These are phyloP conservation scores for Camptophora hylomeconis DNA, from an alignment of 2,329 filamentous ascomycete genomes.

Conservation along the genomic window DNA sequence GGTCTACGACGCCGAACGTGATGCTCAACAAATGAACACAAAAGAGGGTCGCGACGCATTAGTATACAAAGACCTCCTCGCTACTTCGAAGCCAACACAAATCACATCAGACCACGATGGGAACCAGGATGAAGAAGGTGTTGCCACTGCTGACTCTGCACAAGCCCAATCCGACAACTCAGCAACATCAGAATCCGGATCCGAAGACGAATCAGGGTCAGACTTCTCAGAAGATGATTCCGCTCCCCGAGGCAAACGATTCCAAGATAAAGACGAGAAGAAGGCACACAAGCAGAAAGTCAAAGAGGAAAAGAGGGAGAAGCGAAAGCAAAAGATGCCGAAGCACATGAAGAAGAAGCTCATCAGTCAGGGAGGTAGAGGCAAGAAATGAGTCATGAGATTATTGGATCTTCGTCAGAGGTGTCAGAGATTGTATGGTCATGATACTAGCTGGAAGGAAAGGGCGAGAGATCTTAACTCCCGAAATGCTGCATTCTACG, in stretches of 20 bases:
- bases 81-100: constrained; percentile 41
- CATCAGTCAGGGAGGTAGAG: constrained; percentile 48
- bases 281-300: constrained; percentile 77
- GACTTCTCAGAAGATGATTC: constrained; percentile 36
- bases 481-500: too few relatives aligned
- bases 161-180: constrained; percentile 24
- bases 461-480: too few relatives aligned
- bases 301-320: constrained; percentile 91
- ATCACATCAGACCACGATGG: constrained; percentile 7
- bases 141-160: constrained; percentile 28
- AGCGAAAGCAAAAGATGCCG: constrained; percentile 88
- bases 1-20: constrained; percentile 90
- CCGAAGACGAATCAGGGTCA: constrained; percentile 26
- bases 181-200: constrained; percentile 24
- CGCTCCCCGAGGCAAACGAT: constrained; percentile 68
- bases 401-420: too few relatives aligned
- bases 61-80: constrained; percentile 74
- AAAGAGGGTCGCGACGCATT: constrained; percentile 66
- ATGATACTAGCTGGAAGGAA: too few relatives aligned
- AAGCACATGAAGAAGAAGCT: constrained; percentile 92
- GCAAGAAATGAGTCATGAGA: constrained; percentile 42
- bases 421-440: too few relatives aligned
- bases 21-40: constrained; percentile 61
- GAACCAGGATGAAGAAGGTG: constrained; percentile 25
- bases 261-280: constrained; percentile 85